A percentile compares a stretch with the other conserved stretches of the same genome.
These are phyloP conservation scores for Parsonsia alboflavescens DNA, from an alignment of 257 asterid species.

Conservation along the genomic window DNA sequence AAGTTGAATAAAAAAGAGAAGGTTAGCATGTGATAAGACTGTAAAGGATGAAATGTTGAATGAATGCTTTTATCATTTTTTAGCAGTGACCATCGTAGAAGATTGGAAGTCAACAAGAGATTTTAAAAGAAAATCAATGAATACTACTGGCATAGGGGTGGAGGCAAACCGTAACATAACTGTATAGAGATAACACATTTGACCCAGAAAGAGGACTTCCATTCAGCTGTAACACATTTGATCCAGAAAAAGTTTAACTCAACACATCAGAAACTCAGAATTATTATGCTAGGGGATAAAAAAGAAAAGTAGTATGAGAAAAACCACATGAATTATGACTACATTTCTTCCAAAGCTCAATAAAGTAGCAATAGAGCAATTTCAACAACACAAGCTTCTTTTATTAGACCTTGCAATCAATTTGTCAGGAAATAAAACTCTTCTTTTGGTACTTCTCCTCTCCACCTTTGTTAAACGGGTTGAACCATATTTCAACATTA, in stretches of 20 bases:
- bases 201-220: not conserved
- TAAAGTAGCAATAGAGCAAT: not conserved
- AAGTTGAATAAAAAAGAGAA: not conserved
- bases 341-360: not conserved
- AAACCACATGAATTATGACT: not conserved
- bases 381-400: not conserved
- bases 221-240: not conserved
- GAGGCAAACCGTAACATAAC: too few species aligned
- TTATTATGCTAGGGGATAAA: not conserved
- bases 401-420: not conserved
- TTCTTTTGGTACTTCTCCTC: not conserved
- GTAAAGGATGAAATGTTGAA: not conserved
- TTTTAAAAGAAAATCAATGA: not conserved
- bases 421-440: not conserved
- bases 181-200: not conserved
- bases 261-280: not conserved
- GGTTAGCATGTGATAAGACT: not conserved
- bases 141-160: not conserved
- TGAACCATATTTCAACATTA: not conserved
- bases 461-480: not conserved
- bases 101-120: not conserved
- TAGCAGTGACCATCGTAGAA: not conserved
- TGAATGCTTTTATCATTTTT: not conserved
- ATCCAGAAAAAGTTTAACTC: not conserved
- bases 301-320: not conserved